These are phyloP conservation scores for Vairimorpha necatrix DNA, from an alignment of 371 early-diverging fungal species.

Conservation along the genomic window DNA sequence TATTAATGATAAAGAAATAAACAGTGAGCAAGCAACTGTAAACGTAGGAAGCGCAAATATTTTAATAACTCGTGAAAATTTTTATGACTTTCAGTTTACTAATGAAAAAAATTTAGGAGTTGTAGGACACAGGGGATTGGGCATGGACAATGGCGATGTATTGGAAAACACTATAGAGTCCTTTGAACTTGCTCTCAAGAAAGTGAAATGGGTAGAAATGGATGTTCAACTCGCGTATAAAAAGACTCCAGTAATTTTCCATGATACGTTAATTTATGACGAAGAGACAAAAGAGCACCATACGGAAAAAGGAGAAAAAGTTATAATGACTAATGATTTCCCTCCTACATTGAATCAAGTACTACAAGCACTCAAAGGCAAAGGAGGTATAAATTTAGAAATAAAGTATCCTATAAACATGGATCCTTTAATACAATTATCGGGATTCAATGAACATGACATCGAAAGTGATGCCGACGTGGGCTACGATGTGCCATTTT, in stretches of 20 bases:
- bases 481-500: not conserved
- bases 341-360: constrained; percentile 67
- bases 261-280: constrained; percentile 71
- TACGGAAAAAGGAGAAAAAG: constrained; percentile 1
- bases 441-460: not conserved
- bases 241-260: constrained; percentile 79
- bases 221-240: constrained; percentile 90
- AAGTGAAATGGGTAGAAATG: constrained; percentile 83
- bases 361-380: constrained; percentile 63
- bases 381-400: constrained; percentile 84
- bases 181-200: constrained; percentile 74
- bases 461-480: not conserved
- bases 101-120: not conserved
- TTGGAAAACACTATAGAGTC: constrained; percentile 87
- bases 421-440: constrained; percentile 66
- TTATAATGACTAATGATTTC: constrained; percentile 58
- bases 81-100: not conserved
- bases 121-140: constrained; percentile 86
- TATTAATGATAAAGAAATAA: too few species aligned
- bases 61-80: too few species aligned
- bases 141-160: constrained; percentile 66
- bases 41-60: too few species aligned
- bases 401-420: constrained; percentile 85
- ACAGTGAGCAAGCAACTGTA: too few species aligned
- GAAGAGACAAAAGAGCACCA: constrained; percentile 59